Evolutionary conservation across 345 rosid species (phyloP).

Genomic region (Capsella bursapastoris): DNA sequence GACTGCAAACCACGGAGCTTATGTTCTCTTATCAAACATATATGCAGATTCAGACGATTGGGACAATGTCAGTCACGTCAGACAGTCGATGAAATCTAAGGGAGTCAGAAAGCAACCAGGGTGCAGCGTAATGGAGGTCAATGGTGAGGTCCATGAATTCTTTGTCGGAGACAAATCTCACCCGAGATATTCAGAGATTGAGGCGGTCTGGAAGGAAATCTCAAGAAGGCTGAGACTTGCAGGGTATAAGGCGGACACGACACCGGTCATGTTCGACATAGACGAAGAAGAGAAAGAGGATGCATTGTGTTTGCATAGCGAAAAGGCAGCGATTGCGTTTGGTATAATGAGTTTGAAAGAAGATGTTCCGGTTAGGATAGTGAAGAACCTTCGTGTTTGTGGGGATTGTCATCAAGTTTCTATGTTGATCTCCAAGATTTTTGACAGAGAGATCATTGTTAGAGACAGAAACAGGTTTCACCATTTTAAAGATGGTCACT

Average conservation of each 20-base stretch:
- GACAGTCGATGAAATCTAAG: slow-evolving; percentile 58
- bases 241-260: slow-evolving; percentile 62
- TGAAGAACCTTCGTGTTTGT: slow-evolving; percentile 85
- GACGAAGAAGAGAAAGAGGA: slow-evolving; percentile 82
- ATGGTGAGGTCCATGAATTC: slow-evolving; percentile 67
- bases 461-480: slow-evolving; percentile 64
- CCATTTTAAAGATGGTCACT: slow-evolving; percentile 57
- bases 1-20: slow-evolving; percentile 57
- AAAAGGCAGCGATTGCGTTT: slow-evolving; percentile 71
- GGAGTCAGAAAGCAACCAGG: slow-evolving; percentile 66
- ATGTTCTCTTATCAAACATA: slow-evolving; percentile 66
- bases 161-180: slow-evolving; percentile 63
- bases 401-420: slow-evolving; percentile 71
- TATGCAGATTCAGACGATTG: slow-evolving; percentile 65
- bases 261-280: slow-evolving; percentile 69
- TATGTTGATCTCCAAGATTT: slow-evolving; percentile 59
- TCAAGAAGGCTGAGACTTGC: slow-evolving; percentile 58
- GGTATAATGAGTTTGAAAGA: slow-evolving; percentile 64
- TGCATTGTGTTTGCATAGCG: slow-evolving; percentile 67
- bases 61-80: slow-evolving; percentile 53
- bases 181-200: slow-evolving; percentile 55
- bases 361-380: slow-evolving; percentile 60
- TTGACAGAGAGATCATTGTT: slow-evolving; percentile 62
- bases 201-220: slow-evolving; percentile 51
- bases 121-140: slow-evolving; percentile 62